phyloP scores from a whole-genome alignment of 371 early-diverging fungal species.

The Mortierella sp. region DNA sequence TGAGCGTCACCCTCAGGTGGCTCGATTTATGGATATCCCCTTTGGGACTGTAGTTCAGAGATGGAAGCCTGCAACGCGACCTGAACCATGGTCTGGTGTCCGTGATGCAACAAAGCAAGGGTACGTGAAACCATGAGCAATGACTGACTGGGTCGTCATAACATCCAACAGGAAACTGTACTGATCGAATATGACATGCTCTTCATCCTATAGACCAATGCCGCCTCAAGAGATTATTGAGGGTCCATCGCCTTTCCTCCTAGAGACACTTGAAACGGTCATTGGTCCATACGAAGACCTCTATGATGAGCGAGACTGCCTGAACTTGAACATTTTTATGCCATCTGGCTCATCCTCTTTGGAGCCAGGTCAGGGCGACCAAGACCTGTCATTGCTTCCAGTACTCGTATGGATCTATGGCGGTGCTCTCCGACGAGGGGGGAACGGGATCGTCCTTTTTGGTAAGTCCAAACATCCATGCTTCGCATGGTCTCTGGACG shows the following conservation, averaged over 20 bases:
- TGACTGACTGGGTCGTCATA: too few relatives aligned
- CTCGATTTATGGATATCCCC: slow-evolving; percentile 29
- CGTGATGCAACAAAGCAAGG: slow-evolving; percentile 37
- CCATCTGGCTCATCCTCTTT: slow-evolving; percentile 9
- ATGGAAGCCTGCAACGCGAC: slow-evolving; percentile 33
- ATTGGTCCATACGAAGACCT: neutral
- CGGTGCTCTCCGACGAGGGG: slow-evolving; percentile 43
- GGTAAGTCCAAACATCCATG: slow-evolving; percentile 3
- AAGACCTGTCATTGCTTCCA: slow-evolving; percentile 21
- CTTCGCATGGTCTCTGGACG: too few relatives aligned
- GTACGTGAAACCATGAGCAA: slow-evolving; percentile 2
- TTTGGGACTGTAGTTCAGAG: slow-evolving; percentile 23
- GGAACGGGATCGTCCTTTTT: slow-evolving; percentile 35
- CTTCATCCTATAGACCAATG: slow-evolving; percentile 16
- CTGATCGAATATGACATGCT: too few relatives aligned
- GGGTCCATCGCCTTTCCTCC: neutral
- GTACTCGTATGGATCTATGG: slow-evolving; percentile 56
- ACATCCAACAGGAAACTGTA: too few relatives aligned
- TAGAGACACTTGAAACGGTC: too few relatives aligned
- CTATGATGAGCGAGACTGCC: slow-evolving; percentile 46
- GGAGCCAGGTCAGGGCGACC: neutral
- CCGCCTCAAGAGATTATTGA: slow-evolving; percentile 11
- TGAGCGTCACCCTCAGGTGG: slow-evolving; percentile 7
- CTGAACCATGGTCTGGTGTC: slow-evolving; percentile 38
- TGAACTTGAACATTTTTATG: slow-evolving; percentile 52